Percentiles rank a stretch among this genome's conserved stretches.
Conservation (phyloP, 495 filamentous ascomycete species). For the Penicillium maclennaniae region DNA sequence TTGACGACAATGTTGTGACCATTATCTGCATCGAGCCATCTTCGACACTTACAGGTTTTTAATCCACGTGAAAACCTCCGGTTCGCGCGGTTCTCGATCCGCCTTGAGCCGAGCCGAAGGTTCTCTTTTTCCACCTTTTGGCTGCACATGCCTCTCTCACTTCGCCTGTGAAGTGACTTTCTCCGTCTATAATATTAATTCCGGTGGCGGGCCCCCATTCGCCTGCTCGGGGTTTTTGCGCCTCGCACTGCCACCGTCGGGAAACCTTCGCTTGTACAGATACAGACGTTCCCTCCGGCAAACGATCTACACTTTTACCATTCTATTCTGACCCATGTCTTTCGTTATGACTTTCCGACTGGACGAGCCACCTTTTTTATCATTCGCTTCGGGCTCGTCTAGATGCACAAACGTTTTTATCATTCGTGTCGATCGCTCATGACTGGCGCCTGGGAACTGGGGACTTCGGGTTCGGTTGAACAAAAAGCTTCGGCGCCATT, state of each 20-base stretch:
- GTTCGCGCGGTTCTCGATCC: constrained; percentile 16
- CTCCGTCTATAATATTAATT: constrained; percentile 48
- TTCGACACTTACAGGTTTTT: constrained; percentile 44
- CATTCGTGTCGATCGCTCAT: constrained; percentile 49
- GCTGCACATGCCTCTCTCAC: constrained; percentile 35
- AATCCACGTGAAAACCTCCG: constrained; percentile 23
- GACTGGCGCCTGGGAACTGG: constrained; percentile 39
- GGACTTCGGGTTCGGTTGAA: constrained; percentile 22
- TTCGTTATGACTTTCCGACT: constrained; percentile 38
- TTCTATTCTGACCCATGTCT: constrained; percentile 38
- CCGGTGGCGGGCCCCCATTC: constrained; percentile 24
- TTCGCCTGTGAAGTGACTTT: constrained; percentile 7
- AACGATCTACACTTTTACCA: constrained; percentile 15
- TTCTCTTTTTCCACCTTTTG: constrained; percentile 27
- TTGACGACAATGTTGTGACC: constrained; percentile 38
- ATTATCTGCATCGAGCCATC: constrained; percentile 45
- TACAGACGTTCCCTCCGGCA: constrained; percentile 6
- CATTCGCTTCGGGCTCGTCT: constrained; percentile 33
- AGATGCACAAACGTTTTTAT: constrained; percentile 37
- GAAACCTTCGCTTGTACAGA: constrained; percentile 46
- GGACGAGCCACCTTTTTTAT: constrained; percentile 31
- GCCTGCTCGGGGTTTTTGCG: constrained; percentile 20
- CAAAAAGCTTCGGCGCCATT: constrained; percentile 37
- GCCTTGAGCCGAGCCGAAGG: constrained; percentile 23
- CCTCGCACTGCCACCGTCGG: constrained; percentile 24